Conservation (phyloP, 208 protist species). For the Leishmania martiniquensis region DNA sequence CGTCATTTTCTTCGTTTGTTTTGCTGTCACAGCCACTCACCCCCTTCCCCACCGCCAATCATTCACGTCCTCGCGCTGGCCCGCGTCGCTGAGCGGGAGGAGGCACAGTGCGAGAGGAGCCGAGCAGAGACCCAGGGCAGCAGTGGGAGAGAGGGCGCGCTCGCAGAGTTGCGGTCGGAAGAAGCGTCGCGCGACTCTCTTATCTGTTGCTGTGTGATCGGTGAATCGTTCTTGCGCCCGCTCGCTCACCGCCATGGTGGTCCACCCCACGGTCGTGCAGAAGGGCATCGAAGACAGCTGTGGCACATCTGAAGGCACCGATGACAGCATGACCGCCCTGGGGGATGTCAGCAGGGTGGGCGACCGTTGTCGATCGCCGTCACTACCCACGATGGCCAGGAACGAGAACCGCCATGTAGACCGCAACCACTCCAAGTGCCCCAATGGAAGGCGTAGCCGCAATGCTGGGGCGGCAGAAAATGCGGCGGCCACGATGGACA, state of each 20-base stretch:
- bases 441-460: neutral
- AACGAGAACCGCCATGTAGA: neutral
- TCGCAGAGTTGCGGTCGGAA: too few relatives aligned
- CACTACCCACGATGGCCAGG: neutral
- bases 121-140: neutral
- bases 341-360: neutral
- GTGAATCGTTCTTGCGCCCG: neutral
- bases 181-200: too few relatives aligned
- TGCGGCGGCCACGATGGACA: neutral
- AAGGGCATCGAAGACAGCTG: neutral
- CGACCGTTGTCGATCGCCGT: neutral
- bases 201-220: too few relatives aligned
- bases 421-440: neutral
- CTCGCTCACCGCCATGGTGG: neutral
- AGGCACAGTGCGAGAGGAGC: neutral
- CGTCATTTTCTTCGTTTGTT: too few relatives aligned
- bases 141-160: too few relatives aligned
- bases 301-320: neutral
- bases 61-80: neutral
- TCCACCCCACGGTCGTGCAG: neutral
- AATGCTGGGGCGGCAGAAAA: neutral
- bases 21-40: too few relatives aligned
- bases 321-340: neutral
- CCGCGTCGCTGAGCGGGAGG: neutral
- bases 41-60: neutral